Percentiles rank a stretch among this genome's conserved stretches.
Evolutionary conservation across 371 early-diverging fungal genomes (phyloP).

Genomic region (Caulochytrium protostelioides): DNA sequence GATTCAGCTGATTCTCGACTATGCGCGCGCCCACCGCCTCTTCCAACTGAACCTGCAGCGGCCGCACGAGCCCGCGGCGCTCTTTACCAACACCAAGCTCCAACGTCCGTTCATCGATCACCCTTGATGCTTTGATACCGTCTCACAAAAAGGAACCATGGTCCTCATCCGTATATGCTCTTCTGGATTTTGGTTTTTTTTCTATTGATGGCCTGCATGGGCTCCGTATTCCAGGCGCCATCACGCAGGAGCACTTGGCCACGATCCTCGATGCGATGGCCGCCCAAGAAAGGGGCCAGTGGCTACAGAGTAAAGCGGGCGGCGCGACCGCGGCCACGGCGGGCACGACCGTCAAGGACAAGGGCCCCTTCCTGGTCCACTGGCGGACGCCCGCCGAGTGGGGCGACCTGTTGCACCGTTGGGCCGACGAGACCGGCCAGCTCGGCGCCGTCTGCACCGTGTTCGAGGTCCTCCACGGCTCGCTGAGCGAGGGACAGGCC

Average conservation of each 20-base stretch:
- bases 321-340: conserved; percentile 19
- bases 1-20: conserved; percentile 47
- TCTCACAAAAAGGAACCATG: conserved; percentile 3
- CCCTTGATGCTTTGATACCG: not conserved
- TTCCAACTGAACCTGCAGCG: conserved; percentile 43
- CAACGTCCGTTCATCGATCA: conserved; percentile 20
- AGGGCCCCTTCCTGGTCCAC: conserved; percentile 40
- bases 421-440: conserved; percentile 54
- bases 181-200: conserved; percentile 3
- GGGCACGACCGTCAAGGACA: conserved; percentile 42
- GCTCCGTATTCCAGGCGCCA: conserved; percentile 3
- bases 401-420: conserved; percentile 51
- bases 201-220: conserved; percentile 20
- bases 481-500: conserved; percentile 43
- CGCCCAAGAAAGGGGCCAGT: not conserved
- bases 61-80: conserved; percentile 20
- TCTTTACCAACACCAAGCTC: conserved; percentile 44
- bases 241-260: conserved; percentile 3
- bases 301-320: not conserved
- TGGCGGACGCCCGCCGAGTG: conserved; percentile 81
- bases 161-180: not conserved
- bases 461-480: conserved; percentile 64
- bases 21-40: conserved; percentile 36
- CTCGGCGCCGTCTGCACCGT: conserved; percentile 57
- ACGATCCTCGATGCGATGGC: conserved; percentile 8